Conservation (phyloP, 2,329 filamentous ascomycete genomes). For the Talaromyces piceae region DNA sequence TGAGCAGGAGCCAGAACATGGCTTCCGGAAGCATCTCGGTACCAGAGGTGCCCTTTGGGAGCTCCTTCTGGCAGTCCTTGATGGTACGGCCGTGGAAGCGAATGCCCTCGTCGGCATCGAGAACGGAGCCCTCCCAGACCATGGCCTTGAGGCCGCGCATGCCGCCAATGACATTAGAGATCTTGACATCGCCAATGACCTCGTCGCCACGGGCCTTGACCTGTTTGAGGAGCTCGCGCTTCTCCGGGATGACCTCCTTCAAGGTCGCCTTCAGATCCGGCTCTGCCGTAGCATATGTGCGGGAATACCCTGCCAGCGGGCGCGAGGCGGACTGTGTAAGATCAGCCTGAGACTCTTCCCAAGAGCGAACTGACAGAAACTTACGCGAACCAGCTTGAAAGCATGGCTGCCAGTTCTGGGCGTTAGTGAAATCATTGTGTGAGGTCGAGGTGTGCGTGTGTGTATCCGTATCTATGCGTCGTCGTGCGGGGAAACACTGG, state of each 20-base stretch:
- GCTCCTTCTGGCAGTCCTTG: slow-evolving; percentile 90
- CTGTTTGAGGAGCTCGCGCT: slow-evolving; percentile 87
- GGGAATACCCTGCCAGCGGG: slow-evolving; percentile 15
- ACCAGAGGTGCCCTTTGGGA: slow-evolving; percentile 81
- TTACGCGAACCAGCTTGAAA: slow-evolving; percentile 31
- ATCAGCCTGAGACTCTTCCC: not conserved
- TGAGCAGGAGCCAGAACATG: slow-evolving; percentile 99
- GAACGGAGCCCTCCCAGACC: slow-evolving; percentile 97
- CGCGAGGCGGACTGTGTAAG: slow-evolving; percentile 11
- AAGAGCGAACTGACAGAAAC: not conserved
- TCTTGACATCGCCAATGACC: slow-evolving; percentile 83
- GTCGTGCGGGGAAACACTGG: slow-evolving; percentile 1
- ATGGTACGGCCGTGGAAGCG: slow-evolving; percentile 97
- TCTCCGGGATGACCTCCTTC: slow-evolving; percentile 76
- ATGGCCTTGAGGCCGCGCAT: slow-evolving; percentile 98
- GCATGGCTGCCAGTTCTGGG: slow-evolving; percentile 33
- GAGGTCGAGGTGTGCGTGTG: slow-evolving; percentile 6
- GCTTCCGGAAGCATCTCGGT: slow-evolving; percentile 97
- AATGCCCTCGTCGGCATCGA: slow-evolving; percentile 95
- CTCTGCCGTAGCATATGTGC: slow-evolving; percentile 58
- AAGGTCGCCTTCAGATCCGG: slow-evolving; percentile 85
- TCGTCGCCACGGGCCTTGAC: slow-evolving; percentile 80
- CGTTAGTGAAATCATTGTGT: slow-evolving; percentile 28
- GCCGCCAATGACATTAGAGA: slow-evolving; percentile 88
- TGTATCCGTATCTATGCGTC: slow-evolving; percentile 8